A percentile compares a stretch with the other conserved stretches of the same genome.
phyloP scores from a whole-genome alignment of 257 asterid genomes.

The Nyctanthes arbortristis region DNA sequence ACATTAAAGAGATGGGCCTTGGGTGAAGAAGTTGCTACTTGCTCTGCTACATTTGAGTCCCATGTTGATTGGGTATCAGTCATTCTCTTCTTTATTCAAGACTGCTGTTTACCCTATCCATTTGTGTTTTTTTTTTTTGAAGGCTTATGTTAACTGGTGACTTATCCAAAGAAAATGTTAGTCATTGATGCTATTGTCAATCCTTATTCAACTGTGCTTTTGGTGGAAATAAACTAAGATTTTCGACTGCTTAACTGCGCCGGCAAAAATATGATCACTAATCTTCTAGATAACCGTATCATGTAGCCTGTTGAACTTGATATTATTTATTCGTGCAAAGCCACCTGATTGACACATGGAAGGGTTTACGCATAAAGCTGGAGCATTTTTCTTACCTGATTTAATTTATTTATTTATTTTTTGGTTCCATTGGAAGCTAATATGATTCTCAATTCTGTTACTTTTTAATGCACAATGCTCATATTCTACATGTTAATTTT shows the following conservation, averaged over 20 bases:
- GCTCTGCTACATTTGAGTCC: slow-evolving; percentile 90
- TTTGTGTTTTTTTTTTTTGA: background rate
- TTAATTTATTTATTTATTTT: background rate
- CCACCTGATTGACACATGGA: background rate
- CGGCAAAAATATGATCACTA: slow-evolving; percentile 9
- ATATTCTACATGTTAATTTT: slow-evolving; percentile 23
- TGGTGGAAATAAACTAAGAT: background rate
- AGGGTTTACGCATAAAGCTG: slow-evolving; percentile 6
- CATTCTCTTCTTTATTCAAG: slow-evolving; percentile 22
- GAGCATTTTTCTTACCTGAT: slow-evolving; percentile 6
- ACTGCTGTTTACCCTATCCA: background rate
- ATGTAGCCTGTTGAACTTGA: background rate
- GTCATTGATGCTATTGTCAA: background rate
- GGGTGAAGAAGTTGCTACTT: slow-evolving; percentile 66
- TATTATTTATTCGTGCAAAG: background rate
- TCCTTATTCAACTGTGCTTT: background rate
- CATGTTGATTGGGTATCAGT: slow-evolving; percentile 91
- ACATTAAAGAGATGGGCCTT: slow-evolving; percentile 91
- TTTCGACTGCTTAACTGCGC: background rate
- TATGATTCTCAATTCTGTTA: background rate
- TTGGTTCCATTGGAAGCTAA: background rate
- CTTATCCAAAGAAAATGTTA: background rate
- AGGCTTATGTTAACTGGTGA: background rate
- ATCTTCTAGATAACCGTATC: slow-evolving; percentile 9
- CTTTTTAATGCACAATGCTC: slow-evolving; percentile 7